phyloP scores from a whole-genome alignment of 495 filamentous ascomycete species.

The Hyaloscypha hepaticicola region DNA sequence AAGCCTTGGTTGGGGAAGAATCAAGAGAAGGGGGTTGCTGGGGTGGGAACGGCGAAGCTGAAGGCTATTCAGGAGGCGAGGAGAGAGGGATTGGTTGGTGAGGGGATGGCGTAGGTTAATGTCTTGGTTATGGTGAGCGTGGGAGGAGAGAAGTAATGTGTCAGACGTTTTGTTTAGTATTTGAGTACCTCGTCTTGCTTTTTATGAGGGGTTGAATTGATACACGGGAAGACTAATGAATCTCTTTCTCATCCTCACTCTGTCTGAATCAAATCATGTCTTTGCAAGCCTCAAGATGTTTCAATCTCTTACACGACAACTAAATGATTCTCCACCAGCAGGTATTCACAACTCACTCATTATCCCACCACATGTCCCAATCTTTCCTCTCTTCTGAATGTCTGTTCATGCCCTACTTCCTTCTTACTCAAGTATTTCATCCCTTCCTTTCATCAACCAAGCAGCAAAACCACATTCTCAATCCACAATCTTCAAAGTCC shows the following conservation, averaged over 20 bases:
- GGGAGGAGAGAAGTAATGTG: background rate
- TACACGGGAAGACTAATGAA: background rate
- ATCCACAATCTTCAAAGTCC: too few species aligned
- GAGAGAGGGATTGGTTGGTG: conserved; percentile 22
- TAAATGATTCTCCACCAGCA: too few species aligned
- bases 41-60: conserved; percentile 84
- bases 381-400: too few species aligned
- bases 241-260: background rate
- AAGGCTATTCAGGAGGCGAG: conserved; percentile 62
- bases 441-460: too few species aligned
- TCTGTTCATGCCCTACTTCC: too few species aligned
- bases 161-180: background rate
- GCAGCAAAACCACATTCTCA: too few species aligned
- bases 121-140: background rate
- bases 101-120: conserved; percentile 9
- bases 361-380: too few species aligned
- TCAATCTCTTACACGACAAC: too few species aligned
- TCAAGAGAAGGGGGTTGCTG: conserved; percentile 78
- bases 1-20: conserved; percentile 93
- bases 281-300: too few species aligned
- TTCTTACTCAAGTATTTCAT: too few species aligned
- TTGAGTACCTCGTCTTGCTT: background rate
- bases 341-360: too few species aligned
- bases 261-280: too few species aligned
- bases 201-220: background rate